phyloP scores from a whole-genome alignment of 2,329 filamentous ascomycete genomes.

The Colletotrichum sp. region DNA sequence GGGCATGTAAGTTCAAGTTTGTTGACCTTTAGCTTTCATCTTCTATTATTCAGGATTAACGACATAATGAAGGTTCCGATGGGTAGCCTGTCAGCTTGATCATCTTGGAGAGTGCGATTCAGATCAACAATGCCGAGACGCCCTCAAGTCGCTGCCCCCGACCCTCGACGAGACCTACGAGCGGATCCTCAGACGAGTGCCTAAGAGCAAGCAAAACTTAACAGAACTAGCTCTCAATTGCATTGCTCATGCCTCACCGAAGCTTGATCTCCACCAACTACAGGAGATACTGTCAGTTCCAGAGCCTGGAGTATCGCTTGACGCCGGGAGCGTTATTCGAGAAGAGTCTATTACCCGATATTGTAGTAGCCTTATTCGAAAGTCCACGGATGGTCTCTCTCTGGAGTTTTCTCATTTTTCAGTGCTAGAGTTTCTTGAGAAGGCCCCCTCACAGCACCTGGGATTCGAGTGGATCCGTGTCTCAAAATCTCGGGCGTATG shows the following conservation, averaged over 20 bases:
- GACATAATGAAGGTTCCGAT: not conserved
- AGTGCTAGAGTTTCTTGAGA: not conserved
- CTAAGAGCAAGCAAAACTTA: fast-evolving
- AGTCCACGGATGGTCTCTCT: not conserved
- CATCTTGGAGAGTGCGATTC: not conserved
- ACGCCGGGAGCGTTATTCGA: not conserved
- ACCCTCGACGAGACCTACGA: not conserved
- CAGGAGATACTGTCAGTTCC: not conserved
- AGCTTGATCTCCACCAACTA: fast-evolving
- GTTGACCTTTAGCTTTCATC: too few species aligned
- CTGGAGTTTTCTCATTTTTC: conserved; percentile 3
- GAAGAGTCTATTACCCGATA: not conserved
- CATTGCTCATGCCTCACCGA: not conserved
- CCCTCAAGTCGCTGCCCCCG: not conserved
- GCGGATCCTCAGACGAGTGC: not conserved
- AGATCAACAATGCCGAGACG: not conserved
- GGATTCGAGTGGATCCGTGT: not conserved
- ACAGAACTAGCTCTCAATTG: not conserved
- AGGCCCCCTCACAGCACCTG: fast-evolving
- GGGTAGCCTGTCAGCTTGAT: conserved; percentile 5
- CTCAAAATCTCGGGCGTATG: not conserved
- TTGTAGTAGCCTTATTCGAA: not conserved
- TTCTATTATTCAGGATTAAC: not conserved
- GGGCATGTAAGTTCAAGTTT: not conserved
- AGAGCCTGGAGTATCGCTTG: fast-evolving